Evolutionary conservation across 2,329 filamentous ascomycete genomes (phyloP), one percentile per base, ranked within the genome.

Genomic region (Colletotrichum navitas): DNA sequence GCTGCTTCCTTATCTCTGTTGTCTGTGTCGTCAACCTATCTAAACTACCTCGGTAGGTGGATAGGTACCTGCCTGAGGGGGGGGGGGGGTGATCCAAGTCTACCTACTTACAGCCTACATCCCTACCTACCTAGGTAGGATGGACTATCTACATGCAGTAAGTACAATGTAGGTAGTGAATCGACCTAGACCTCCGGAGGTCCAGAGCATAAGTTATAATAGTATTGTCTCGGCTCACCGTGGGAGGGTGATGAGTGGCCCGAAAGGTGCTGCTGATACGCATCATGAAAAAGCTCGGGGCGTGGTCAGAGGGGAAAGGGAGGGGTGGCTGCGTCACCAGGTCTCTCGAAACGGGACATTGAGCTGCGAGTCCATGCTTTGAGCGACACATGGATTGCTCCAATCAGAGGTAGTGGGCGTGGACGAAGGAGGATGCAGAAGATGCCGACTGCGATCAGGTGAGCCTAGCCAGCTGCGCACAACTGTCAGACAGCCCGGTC

Each of bases 261-360:
- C 47, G 62, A 66, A 29, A 69, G 61, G 56, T 55, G 39, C 29
- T 55, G 39, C 29, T 43, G 58, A 45, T 45, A 58, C 34, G 56
- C 29, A 24, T 43, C 41, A 61, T 64, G 69, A 72, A 70, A 72
- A 72, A 72, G 69, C 69, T 72, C 7, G 69, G 69, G 69, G 69
- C 51, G 69, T 70, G 66, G 55, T 21, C 24, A 55, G 6, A 36
- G 49, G 49, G 5, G 36, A 58, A 11, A 18, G 43, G 34, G n/a
- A 16, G 39, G 29, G 24, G 32, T 36, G 45, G 26, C 10, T 41
- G 39, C 26, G 26, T 60, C 56, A n/a, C 24, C 49, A 21, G 26
- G 49, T 52, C 26, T 36, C n/a, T n/a, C 18, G 5, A n/a, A 10
- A 34, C 2, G 12, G 29, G 18, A 34, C 51, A n/a, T 3, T 16